A percentile compares a stretch with the other conserved stretches of the same genome.
Conservation (phyloP, 2,329 filamentous ascomycete genomes). For the Aspergillus piperis region DNA sequence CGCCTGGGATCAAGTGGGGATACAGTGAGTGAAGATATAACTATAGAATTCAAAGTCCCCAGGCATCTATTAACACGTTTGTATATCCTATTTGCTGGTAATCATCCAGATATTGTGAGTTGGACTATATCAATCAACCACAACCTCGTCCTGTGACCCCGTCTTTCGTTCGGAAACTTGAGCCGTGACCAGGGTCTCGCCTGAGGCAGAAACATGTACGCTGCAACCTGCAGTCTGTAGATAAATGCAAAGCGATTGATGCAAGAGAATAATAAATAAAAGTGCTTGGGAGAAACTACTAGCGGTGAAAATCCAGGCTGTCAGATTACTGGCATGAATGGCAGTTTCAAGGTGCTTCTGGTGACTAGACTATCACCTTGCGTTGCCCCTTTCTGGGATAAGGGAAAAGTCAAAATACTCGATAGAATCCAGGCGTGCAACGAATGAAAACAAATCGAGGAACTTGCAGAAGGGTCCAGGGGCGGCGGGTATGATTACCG, state of each 20-base stretch:
- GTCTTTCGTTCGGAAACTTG: neutral
- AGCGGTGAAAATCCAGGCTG: slow-evolving; percentile 3
- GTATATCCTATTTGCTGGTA: neutral
- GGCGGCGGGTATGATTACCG: slow-evolving; percentile 12
- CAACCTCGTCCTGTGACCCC: neutral
- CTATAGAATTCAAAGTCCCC: neutral
- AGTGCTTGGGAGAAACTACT: neutral
- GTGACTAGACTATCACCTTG: slow-evolving; percentile 1
- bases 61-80: neutral
- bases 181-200: neutral
- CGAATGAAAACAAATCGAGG: neutral
- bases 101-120: neutral
- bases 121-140: neutral
- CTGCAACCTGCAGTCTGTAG: neutral
- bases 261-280: neutral
- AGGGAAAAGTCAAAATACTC: neutral
- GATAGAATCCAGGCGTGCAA: neutral
- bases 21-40: neutral
- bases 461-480: slow-evolving; percentile 10
- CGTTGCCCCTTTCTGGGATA: slow-evolving; percentile 10
- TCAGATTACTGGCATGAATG: neutral
- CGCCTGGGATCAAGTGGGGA: neutral
- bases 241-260: neutral
- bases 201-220: neutral
- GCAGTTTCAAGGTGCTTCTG: slow-evolving; percentile 2